These are phyloP conservation scores for Diacronema lutheri DNA, from an alignment of 78 protist species.

Conservation along the genomic window DNA sequence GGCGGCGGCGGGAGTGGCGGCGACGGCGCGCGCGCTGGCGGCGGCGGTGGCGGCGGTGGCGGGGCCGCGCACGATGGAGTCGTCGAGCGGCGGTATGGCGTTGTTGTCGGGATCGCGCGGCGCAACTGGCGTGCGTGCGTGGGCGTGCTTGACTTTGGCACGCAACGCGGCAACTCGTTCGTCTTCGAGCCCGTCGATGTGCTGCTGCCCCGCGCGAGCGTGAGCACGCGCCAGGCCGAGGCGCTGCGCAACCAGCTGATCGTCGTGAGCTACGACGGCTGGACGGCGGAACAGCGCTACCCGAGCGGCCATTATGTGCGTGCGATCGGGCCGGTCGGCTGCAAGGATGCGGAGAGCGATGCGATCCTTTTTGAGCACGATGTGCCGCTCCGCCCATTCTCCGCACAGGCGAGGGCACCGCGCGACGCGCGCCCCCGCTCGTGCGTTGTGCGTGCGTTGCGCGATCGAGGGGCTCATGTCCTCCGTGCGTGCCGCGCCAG, in stretches of 20 bases:
- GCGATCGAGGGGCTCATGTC: no score
- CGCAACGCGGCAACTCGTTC: background rate
- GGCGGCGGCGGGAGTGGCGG: background rate
- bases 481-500: no score
- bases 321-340: constrained; percentile 44
- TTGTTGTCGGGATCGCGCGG: constrained; percentile 20
- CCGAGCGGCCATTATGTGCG: constrained; percentile 46
- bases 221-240: constrained; percentile 9
- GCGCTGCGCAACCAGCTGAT: background rate
- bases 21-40: background rate
- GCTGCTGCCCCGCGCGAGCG: background rate
- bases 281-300: constrained; percentile 15
- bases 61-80: no score
- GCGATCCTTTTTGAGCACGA: constrained; percentile 22
- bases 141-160: background rate
- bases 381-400: constrained; percentile 3
- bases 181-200: constrained; percentile 15
- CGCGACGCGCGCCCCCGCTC: no score
- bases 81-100: background rate
- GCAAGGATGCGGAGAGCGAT: background rate
- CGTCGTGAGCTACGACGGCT: constrained; percentile 7
- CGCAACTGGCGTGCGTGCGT: constrained; percentile 14
- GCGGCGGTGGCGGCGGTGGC: constrained; percentile 16
- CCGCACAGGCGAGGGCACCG: background rate
- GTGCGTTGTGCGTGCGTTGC: no score